A percentile compares a stretch with the other conserved stretches of the same genome.
Evolutionary conservation across 2,329 filamentous ascomycete species (phyloP).

Genomic region (Aspergillus pseudoglaucus): DNA sequence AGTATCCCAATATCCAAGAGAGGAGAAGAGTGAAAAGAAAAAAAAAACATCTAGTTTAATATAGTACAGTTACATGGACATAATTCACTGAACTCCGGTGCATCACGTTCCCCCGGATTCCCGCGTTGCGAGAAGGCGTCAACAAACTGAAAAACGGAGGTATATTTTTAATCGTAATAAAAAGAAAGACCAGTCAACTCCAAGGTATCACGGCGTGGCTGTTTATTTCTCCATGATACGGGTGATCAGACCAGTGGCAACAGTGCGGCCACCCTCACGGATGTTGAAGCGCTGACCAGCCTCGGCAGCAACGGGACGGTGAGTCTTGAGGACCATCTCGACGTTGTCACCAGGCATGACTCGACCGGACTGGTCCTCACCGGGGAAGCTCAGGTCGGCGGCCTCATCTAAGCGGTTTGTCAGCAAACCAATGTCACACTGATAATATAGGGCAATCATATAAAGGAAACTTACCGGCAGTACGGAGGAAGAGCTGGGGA

Average conservation of each 20-base stretch:
- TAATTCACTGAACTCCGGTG: conserved; percentile 29
- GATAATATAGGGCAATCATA: not conserved
- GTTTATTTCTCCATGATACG: conserved; percentile 53
- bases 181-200: conserved; percentile 15
- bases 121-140: conserved; percentile 28
- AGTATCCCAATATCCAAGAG: conserved; percentile 8
- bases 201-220: conserved; percentile 6
- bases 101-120: conserved; percentile 21
- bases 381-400: conserved; percentile 77
- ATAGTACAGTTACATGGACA: conserved; percentile 30
- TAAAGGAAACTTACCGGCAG: conserved; percentile 61
- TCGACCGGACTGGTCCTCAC: conserved; percentile 70
- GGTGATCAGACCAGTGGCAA: conserved; percentile 76
- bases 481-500: conserved; percentile 92
- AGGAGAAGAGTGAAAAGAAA: conserved; percentile 20
- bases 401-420: conserved; percentile 48
- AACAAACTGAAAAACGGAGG: conserved; percentile 20
- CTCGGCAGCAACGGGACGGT: conserved; percentile 82
- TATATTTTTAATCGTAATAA: conserved; percentile 26
- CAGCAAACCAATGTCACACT: not conserved
- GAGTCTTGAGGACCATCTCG: conserved; percentile 87
- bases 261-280: conserved; percentile 88
- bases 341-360: conserved; percentile 99
- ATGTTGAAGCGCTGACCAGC: conserved; percentile 95
- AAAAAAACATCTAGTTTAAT: conserved; percentile 21